Evolutionary conservation across 495 filamentous ascomycete species (phyloP).

Genomic region (Hypoxylon trugodes): DNA sequence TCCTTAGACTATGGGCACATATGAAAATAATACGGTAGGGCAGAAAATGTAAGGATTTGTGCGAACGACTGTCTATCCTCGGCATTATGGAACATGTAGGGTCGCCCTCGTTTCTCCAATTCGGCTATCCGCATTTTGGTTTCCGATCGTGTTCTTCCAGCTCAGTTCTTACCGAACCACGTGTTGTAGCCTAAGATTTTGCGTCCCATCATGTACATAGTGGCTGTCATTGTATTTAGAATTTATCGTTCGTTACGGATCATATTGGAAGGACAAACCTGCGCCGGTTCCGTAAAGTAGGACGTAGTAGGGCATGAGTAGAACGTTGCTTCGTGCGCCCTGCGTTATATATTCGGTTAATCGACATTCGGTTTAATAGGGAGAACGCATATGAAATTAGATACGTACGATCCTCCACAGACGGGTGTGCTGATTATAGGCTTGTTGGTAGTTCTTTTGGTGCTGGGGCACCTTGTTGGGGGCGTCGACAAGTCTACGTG

Average conservation of each 20-base stretch:
- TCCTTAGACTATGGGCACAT: not conserved
- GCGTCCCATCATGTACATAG: slow-evolving; percentile 66
- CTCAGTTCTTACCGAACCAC: slow-evolving; percentile 76
- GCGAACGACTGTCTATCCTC: slow-evolving; percentile 37
- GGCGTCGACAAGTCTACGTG: slow-evolving; percentile 72
- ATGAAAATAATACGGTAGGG: not conserved
- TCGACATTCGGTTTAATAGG: not conserved
- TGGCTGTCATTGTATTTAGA: slow-evolving; percentile 66
- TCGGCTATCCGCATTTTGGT: not conserved
- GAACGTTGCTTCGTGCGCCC: slow-evolving; percentile 68
- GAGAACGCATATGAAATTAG: not conserved
- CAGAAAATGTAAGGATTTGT: slow-evolving; percentile 17
- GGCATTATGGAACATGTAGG: slow-evolving; percentile 23
- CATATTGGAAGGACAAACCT: slow-evolving; percentile 43
- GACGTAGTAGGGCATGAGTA: slow-evolving; percentile 79
- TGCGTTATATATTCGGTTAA: slow-evolving; percentile 51
- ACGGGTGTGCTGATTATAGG: slow-evolving; percentile 73
- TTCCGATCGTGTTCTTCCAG: not conserved
- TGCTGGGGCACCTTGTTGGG: slow-evolving; percentile 86
- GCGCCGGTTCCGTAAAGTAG: slow-evolving; percentile 69
- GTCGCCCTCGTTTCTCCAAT: slow-evolving; percentile 20
- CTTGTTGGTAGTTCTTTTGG: slow-evolving; percentile 82
- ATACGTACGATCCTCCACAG: slow-evolving; percentile 86
- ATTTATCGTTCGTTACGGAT: slow-evolving; percentile 31
- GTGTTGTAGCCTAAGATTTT: slow-evolving; percentile 82